phyloP scores from a whole-genome alignment of 2,329 filamentous ascomycete genomes.

The Aphanocladium album region DNA sequence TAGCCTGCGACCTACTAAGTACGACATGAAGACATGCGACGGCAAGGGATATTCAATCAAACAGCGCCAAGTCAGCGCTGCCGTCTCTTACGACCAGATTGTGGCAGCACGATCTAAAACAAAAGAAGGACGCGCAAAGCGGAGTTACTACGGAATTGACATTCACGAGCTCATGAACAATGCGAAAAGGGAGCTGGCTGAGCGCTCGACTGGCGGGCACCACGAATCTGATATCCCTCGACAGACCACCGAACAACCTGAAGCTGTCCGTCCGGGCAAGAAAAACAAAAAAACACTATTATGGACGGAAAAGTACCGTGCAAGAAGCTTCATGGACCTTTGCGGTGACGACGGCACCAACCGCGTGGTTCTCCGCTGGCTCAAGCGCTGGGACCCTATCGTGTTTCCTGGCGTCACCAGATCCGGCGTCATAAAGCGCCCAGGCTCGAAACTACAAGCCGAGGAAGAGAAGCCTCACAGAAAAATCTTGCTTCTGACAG shows the following conservation, averaged over 20 bases:
- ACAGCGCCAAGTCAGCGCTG: conserved; percentile 42
- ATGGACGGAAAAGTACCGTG: conserved; percentile 98
- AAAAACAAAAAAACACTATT: conserved; percentile 54
- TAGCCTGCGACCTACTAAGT: conserved; percentile 25
- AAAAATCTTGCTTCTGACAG: conserved; percentile 86
- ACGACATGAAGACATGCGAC: conserved; percentile 48
- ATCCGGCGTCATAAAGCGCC: conserved; percentile 38
- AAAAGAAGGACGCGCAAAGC: conserved; percentile 62
- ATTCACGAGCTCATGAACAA: conserved; percentile 78
- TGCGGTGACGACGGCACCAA: conserved; percentile 95
- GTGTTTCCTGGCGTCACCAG: conserved; percentile 78
- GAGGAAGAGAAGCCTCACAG: conserved; percentile 72
- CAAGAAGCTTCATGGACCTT: conserved; percentile 84
- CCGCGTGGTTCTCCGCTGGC: conserved; percentile 81
- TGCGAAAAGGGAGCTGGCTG: conserved; percentile 55
- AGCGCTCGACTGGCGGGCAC: conserved; percentile 20
- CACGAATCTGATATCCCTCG: conserved; percentile 29
- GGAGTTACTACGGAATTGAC: conserved; percentile 86
- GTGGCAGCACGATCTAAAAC: conserved; percentile 63
- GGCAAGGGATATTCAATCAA: conserved; percentile 54
- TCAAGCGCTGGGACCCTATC: conserved; percentile 88
- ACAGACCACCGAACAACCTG: conserved; percentile 37
- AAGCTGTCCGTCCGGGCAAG: conserved; percentile 21
- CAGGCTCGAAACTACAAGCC: conserved; percentile 36
- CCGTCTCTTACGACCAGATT: conserved; percentile 59